phyloP scores from a whole-genome alignment of 345 rosid genomes.

The Euphorbia peplus region DNA sequence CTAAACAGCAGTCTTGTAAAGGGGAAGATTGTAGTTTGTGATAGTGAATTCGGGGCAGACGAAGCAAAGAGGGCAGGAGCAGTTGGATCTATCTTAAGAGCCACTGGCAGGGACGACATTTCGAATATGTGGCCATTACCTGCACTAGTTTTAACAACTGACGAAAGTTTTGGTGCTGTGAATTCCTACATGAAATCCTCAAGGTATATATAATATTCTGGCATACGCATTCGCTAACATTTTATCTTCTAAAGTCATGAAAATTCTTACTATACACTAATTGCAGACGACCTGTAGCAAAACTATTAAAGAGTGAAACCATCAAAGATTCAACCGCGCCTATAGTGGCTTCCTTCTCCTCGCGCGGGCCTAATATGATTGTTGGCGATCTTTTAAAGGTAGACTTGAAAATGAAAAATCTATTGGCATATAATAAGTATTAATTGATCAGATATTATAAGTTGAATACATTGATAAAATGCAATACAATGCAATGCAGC shows the following conservation, averaged over 20 bases:
- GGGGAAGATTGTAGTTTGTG: conserved; percentile 6
- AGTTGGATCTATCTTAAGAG: conserved; percentile 26
- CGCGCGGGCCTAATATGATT: conserved; percentile 37
- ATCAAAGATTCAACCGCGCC: conserved; percentile 34
- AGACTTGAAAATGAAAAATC: neutral
- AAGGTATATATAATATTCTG: conserved; percentile 28
- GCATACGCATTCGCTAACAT: neutral
- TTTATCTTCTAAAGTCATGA: neutral
- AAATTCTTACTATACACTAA: neutral
- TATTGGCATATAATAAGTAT: too few relatives aligned
- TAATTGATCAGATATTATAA: neutral
- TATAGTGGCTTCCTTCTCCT: conserved; percentile 33
- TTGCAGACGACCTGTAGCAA: conserved; percentile 25
- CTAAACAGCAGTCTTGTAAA: neutral
- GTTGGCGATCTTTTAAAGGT: conserved; percentile 32
- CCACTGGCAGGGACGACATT: neutral
- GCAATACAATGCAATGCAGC: conserved; percentile 35
- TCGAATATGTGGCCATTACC: conserved; percentile 28
- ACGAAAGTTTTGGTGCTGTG: conserved; percentile 9
- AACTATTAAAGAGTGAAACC: conserved; percentile 31
- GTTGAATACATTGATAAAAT: neutral
- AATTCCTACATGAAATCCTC: conserved; percentile 28
- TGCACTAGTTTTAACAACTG: conserved; percentile 10
- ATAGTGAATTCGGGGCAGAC: neutral
- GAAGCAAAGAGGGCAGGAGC: conserved; percentile 5